These are phyloP conservation scores for Aspergillus taichungensis DNA, from an alignment of 495 filamentous ascomycete species.

Conservation along the genomic window DNA sequence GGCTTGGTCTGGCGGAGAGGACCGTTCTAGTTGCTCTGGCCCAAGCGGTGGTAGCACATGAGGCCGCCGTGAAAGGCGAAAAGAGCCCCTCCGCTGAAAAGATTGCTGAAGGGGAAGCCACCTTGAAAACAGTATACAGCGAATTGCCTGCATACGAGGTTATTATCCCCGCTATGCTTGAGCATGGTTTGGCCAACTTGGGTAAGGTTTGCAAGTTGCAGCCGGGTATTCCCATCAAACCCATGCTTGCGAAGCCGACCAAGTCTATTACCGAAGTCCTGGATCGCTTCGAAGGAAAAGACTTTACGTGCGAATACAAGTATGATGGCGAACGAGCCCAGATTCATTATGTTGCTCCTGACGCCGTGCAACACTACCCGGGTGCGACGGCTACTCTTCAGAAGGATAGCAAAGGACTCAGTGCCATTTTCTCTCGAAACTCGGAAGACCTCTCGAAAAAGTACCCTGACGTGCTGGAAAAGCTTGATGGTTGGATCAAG, in stretches of 20 bases:
- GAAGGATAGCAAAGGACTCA: slow-evolving; percentile 54
- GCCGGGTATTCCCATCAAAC: slow-evolving; percentile 90
- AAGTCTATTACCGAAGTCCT: slow-evolving; percentile 98
- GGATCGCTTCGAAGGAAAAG: slow-evolving; percentile 90
- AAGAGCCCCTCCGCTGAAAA: slow-evolving; percentile 63
- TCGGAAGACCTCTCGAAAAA: slow-evolving; percentile 96
- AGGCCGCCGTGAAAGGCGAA: slow-evolving; percentile 55
- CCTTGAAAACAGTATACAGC: slow-evolving; percentile 86
- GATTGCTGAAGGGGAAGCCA: slow-evolving; percentile 71
- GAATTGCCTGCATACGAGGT: slow-evolving; percentile 93
- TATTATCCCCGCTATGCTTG: slow-evolving; percentile 79
- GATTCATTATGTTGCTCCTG: slow-evolving; percentile 91
- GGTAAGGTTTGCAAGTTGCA: slow-evolving; percentile 83
- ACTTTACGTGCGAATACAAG: slow-evolving; percentile 98
- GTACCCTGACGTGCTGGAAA: slow-evolving; percentile 88
- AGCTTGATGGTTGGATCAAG: slow-evolving; percentile 83
- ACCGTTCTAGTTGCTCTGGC: slow-evolving; percentile 83
- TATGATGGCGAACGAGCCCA: slow-evolving; percentile 96
- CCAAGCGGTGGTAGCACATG: slow-evolving; percentile 79
- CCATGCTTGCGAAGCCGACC: slow-evolving; percentile 97
- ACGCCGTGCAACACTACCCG: slow-evolving; percentile 56
- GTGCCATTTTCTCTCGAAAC: slow-evolving; percentile 92
- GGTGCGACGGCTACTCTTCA: slow-evolving; percentile 34
- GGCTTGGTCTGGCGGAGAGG: slow-evolving; percentile 85
- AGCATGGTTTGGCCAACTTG: slow-evolving; percentile 76